Evolutionary conservation across 495 filamentous ascomycete genomes (phyloP).

Genomic region (Pseudomonodictys pantanalensis): DNA sequence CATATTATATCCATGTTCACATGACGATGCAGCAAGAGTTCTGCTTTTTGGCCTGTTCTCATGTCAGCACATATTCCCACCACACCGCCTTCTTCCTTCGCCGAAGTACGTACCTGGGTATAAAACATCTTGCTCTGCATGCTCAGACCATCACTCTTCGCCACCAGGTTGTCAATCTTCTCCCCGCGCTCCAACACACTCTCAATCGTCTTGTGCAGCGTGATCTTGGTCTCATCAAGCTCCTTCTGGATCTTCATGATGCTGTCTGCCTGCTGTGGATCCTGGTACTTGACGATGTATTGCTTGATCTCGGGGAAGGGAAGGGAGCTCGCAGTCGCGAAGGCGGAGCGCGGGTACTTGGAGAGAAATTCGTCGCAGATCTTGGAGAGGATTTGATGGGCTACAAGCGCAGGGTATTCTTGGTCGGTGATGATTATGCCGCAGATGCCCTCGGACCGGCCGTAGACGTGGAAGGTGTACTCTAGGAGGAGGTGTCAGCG

Average conservation of each 20-base stretch:
- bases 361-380: constrained; percentile 90
- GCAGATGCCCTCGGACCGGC: constrained; percentile 78
- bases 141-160: constrained; percentile 83
- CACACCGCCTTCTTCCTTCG: neutral
- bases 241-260: constrained; percentile 96
- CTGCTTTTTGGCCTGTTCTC: constrained; percentile 79
- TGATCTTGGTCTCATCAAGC: constrained; percentile 96
- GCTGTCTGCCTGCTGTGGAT: constrained; percentile 81
- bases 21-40: constrained; percentile 89
- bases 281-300: constrained; percentile 84
- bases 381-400: constrained; percentile 91
- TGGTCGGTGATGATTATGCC: constrained; percentile 79
- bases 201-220: constrained; percentile 95
- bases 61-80: neutral
- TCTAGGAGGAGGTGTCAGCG: constrained; percentile 44
- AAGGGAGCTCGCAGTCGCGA: constrained; percentile 58
- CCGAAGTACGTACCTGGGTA: constrained; percentile 53
- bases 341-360: constrained; percentile 67
- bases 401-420: constrained; percentile 81
- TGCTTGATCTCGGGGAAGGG: constrained; percentile 71
- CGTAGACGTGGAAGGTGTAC: constrained; percentile 88
- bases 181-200: constrained; percentile 81
- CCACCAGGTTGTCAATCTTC: constrained; percentile 87
- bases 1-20: too few relatives aligned
- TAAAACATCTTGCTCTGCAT: constrained; percentile 97